Percentiles rank a stretch among this genome's conserved stretches.
Evolutionary conservation across 768 basidiomycete genomes (phyloP).

Genomic region (Leucocoprinus leucothites): DNA sequence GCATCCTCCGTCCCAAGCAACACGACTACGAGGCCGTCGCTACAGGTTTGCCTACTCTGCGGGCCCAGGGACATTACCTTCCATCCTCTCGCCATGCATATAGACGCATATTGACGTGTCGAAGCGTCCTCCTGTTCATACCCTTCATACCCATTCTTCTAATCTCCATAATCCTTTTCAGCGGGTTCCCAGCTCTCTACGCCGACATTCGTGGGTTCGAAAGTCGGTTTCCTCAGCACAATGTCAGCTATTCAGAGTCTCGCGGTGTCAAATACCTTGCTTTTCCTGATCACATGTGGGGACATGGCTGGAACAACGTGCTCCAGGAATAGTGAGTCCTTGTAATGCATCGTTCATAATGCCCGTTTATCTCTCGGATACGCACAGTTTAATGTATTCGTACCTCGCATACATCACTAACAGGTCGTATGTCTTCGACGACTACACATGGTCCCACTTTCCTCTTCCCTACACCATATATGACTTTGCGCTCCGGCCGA

Average conservation of each 20-base stretch:
- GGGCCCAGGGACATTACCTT: no score
- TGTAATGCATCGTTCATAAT: neutral
- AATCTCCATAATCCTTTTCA: slow-evolving; percentile 12
- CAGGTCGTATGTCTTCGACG: slow-evolving; percentile 59
- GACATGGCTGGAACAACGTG: slow-evolving; percentile 59
- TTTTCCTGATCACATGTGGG: slow-evolving; percentile 57
- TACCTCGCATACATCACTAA: slow-evolving; percentile 49
- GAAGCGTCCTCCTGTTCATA: neutral
- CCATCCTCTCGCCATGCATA: neutral
- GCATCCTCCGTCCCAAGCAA: no score
- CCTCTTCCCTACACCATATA: slow-evolving; percentile 54
- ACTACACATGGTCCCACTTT: slow-evolving; percentile 56
- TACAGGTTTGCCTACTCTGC: no score
- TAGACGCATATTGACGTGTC: neutral
- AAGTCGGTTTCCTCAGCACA: slow-evolving; percentile 18
- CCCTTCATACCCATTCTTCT: slow-evolving; percentile 8
- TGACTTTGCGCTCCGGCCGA: slow-evolving; percentile 48
- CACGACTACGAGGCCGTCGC: no score
- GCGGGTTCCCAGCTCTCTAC: slow-evolving; percentile 22
- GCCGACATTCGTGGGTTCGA: slow-evolving; percentile 15
- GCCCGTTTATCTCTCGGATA: neutral
- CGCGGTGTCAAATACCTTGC: slow-evolving; percentile 34
- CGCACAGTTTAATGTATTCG: slow-evolving; percentile 42
- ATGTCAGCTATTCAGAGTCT: slow-evolving; percentile 11
- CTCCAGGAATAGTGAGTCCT: slow-evolving; percentile 56